Evolutionary conservation across 345 rosid species (phyloP).

Genomic region (Aurinia saxatilis): DNA sequence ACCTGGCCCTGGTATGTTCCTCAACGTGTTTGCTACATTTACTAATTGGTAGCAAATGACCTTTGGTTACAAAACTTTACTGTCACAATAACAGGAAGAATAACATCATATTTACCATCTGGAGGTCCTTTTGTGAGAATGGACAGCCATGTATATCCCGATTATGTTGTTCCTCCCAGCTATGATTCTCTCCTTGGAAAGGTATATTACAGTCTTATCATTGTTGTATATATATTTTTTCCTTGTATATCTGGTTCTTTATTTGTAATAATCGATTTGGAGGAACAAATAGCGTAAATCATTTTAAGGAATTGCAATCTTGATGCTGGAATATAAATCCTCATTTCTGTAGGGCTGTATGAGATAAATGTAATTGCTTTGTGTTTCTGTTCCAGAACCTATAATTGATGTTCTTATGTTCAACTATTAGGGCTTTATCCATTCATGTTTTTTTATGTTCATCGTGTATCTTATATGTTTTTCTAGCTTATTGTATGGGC

Average conservation of each 20-base stretch:
- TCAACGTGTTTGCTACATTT: neutral
- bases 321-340: neutral
- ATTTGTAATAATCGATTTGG: neutral
- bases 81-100: conserved; percentile 56
- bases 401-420: neutral
- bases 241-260: conserved; percentile 2
- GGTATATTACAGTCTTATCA: conserved; percentile 58
- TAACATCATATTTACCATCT: conserved; percentile 91
- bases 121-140: conserved; percentile 99
- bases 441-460: neutral
- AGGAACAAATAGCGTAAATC: neutral
- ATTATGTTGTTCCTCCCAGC: conserved; percentile 97
- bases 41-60: neutral
- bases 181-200: conserved; percentile 96
- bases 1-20: conserved; percentile 85
- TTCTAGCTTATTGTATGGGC: conserved; percentile 96
- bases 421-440: neutral
- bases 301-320: neutral
- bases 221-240: conserved; percentile 1
- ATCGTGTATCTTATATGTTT: neutral
- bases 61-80: neutral
- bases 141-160: conserved; percentile 98
- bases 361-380: neutral
- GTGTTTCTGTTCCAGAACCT: neutral
- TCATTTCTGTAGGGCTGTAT: neutral